Evolutionary conservation across 495 filamentous ascomycete species (phyloP), one percentile per base, ranked within the genome.

Genomic region (Thermothielavioides terrestris): DNA sequence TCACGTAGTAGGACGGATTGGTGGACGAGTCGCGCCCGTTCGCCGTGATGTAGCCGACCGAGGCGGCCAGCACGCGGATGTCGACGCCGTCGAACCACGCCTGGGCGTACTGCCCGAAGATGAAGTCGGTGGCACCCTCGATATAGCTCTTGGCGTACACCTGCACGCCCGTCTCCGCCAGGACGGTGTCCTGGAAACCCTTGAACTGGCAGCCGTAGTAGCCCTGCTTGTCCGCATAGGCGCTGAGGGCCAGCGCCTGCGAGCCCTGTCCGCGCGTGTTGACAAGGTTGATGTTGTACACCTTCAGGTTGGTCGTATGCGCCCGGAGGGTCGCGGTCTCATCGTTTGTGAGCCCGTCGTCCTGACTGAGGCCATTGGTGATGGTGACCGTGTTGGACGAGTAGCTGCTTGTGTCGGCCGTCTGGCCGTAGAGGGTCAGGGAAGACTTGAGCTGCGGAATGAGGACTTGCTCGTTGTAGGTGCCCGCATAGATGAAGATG

Each of bases 201-300:
- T 58, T 70, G 50, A 84, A 68, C 39, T 68, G 52, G 51, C 74
- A 75, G 8, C 66, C 81, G 52, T 84, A 85, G 57, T 78, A 82
- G 9, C 78, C 81, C 22, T 75, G 76, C 46, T 77, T 71, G 43
- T 67, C 66, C 20, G 61, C 73, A 25, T 75, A 68, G 14, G 78
- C 77, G 42, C 70, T 75, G 37, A 85, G 48, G 3, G 81, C 81
- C 25, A 85, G 63, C 14, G 81, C 81, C 52, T 83, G 80, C 25
- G 65, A 65, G 14, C 78, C 78, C 31, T 68, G 55, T 8, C 78
- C 76, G 42, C 70, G 66, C 27, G 68, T 74, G 65, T 85, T 85
- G 21, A 62, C 66, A 9, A 84, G 56, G 57, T 84, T 79, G 58
- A 84, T 61, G 50, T 85, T 85, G 60, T 85, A 84, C 36, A 84